Evolutionary conservation across 768 basidiomycete species (phyloP), one percentile per base, ranked within the genome.

Genomic region (Ramaria rubella): DNA sequence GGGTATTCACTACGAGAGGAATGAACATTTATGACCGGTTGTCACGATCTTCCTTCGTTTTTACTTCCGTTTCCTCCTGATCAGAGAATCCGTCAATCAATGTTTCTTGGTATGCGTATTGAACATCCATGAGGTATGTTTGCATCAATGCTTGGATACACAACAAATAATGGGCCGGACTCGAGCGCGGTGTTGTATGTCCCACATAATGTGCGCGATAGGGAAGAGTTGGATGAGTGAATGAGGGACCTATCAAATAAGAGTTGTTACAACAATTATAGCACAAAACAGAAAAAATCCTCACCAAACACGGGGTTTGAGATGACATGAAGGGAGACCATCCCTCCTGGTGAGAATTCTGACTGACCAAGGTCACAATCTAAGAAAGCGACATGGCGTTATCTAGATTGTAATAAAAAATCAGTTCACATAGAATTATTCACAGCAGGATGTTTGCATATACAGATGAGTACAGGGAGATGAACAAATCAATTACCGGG

Each of bases 321-420:
- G 15, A 96, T 61, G 1, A 95, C 61, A 66, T 83, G 86, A 27
- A 99, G 70, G 0, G 90, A 80, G 12, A 96, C 87, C 71, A 90
- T 79, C 0, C 94, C 95, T 0, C 84, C 85, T 1, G 90, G 86
- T 1, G 87, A 86, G 66, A 97, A 95, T 69, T 97, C 94, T 3
- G 92, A 87, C 70, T 99, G 95, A n/a, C 95, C 95, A 3, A 90
- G 63, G 70, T 99, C 95, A 58, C 89, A 90, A 67, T 98, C 95
- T 7, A 99, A 77, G 67, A 81, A 96, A 0, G 93, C 94, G 2
- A 97, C 91, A n/a, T 77, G 77, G 23, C 76, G 75, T 70, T 90
- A 90, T 27, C 87, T 91, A 58, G 12, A 27, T 26, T 17, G 11
- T 19, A 29, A 24, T n/a, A 53, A 30, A 5, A 40, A 12, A 27